Conservation (phyloP, 2,329 filamentous ascomycete genomes). For the Podosphaera fusca region DNA sequence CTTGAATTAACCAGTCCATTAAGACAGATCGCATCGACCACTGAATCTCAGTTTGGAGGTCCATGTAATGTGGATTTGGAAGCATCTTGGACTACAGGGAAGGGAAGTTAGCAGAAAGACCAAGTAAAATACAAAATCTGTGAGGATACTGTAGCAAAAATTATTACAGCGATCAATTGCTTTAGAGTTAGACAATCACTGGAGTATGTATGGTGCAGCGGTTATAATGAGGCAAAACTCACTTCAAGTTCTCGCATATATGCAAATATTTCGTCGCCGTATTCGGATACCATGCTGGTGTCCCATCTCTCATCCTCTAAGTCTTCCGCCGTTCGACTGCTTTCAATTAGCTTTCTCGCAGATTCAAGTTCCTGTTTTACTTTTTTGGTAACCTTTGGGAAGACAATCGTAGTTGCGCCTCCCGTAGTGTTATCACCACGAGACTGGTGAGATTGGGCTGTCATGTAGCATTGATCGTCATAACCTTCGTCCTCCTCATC, state of each 20-base stretch:
- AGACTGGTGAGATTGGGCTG: constrained; percentile 56
- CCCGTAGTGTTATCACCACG: constrained; percentile 50
- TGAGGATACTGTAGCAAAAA: not conserved
- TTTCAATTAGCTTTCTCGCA: constrained; percentile 19
- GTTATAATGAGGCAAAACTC: constrained; percentile 6
- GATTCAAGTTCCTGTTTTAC: constrained; percentile 49
- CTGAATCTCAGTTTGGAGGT: constrained; percentile 85
- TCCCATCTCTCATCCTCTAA: constrained; percentile 79
- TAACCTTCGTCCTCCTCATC: constrained; percentile 44
- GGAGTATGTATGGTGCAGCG: not conserved
- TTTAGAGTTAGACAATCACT: not conserved
- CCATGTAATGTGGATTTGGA: constrained; percentile 88
- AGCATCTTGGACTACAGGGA: constrained; percentile 44
- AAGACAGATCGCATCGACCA: constrained; percentile 97
- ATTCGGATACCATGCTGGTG: constrained; percentile 93
- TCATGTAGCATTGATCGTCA: constrained; percentile 47
- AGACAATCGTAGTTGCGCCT: constrained; percentile 39
- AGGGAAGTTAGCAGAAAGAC: constrained; percentile 10
- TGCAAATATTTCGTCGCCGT: constrained; percentile 81
- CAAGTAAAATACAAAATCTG: too few relatives aligned
- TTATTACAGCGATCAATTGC: not conserved
- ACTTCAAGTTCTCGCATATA: constrained; percentile 86
- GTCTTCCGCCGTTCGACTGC: constrained; percentile 35
- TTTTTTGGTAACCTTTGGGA: constrained; percentile 47
- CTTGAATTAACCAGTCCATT: constrained; percentile 96